These are phyloP conservation scores for Rubus idaeus DNA, from an alignment of 306 rosid genomes.

Conservation along the genomic window DNA sequence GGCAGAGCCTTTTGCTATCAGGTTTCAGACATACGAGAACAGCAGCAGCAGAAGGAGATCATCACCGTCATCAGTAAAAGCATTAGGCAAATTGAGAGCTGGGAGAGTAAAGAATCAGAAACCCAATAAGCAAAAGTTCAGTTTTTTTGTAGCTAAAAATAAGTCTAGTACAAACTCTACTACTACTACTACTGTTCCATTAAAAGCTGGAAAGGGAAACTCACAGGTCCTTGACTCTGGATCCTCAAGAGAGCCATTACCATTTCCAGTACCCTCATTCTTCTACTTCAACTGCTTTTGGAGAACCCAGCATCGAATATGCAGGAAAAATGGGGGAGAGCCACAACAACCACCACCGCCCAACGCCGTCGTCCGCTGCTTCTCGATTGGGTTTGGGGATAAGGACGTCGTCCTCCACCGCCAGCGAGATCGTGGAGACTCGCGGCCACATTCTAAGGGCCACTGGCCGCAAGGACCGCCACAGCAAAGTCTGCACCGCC, in stretches of 20 bases:
- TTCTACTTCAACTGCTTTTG: slow-evolving; percentile 23
- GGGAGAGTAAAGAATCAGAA: slow-evolving; percentile 21
- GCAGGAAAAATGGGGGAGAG: slow-evolving; percentile 67
- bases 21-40: slow-evolving; percentile 46
- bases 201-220: slow-evolving; percentile 75
- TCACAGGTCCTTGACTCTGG: slow-evolving; percentile 67
- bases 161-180: neutral
- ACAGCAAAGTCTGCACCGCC: slow-evolving; percentile 92
- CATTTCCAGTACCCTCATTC: slow-evolving; percentile 28
- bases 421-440: slow-evolving; percentile 71
- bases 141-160: neutral
- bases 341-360: slow-evolving; percentile 26
- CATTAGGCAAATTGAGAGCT: slow-evolving; percentile 19
- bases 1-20: slow-evolving; percentile 56
- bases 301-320: slow-evolving; percentile 49
- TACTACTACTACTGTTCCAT: slow-evolving; percentile 15
- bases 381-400: slow-evolving; percentile 49
- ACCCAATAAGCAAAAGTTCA: neutral
- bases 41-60: slow-evolving; percentile 33
- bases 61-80: slow-evolving; percentile 1
- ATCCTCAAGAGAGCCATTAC: slow-evolving; percentile 61
- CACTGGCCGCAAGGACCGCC: slow-evolving; percentile 83
- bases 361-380: slow-evolving; percentile 25
- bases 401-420: slow-evolving; percentile 18
- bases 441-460: slow-evolving; percentile 87